Base-by-base conservation (phyloP, 495 filamentous ascomycete genomes). In the Rhizodiscina lignyota region DNA sequence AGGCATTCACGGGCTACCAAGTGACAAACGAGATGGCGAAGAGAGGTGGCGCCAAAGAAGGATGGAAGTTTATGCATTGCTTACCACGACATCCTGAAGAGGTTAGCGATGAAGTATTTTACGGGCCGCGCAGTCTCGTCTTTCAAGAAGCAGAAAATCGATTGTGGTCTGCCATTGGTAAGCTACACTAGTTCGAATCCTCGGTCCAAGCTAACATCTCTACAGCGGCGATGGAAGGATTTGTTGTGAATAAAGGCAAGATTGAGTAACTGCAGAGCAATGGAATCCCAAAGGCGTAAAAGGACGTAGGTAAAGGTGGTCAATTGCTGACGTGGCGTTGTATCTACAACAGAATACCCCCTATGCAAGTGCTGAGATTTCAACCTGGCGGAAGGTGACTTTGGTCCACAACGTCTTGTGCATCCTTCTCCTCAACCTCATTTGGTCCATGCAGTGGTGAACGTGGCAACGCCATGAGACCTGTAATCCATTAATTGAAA, bases 11-110 rank as follows among this genome's bases (percentile, higher is more conserved):
- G 20, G 85, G 87, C 21, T 97, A 83, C 56, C 87, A 94, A 53
- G 77, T 97, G 44, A 92, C 84, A 2, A 58, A 70, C 10, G 78
- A 82, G 32, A 58, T 97, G 23, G 89, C 83, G 2, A 64, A 76
- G 58, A 66, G 74, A 30, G 89, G 87, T 27, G 83, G 83, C 21
- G 89, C 89, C 10, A 91, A 91, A 52, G 65, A 77, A 21, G 64
- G 67, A 39, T 97, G 89, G 89, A 84, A 81, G 59, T 97, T 96
- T 50, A 94, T 97, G 89, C 89, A 97, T 65, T 97, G 89, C 52
- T 56, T 97, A 34, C 89, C 89, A n/a, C 69, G 89, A 34, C 85
- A 97, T 46, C 71, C 67, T 0, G 87, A 97, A 59, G 89, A 97
- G 60, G 89, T 96, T 5, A 74, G 70, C 36, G 86, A 97, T 53